A percentile compares a stretch with the other conserved stretches of the same genome.
Evolutionary conservation across 805 yeast genomes (phyloP).

Genomic region (Candida railenensis): DNA sequence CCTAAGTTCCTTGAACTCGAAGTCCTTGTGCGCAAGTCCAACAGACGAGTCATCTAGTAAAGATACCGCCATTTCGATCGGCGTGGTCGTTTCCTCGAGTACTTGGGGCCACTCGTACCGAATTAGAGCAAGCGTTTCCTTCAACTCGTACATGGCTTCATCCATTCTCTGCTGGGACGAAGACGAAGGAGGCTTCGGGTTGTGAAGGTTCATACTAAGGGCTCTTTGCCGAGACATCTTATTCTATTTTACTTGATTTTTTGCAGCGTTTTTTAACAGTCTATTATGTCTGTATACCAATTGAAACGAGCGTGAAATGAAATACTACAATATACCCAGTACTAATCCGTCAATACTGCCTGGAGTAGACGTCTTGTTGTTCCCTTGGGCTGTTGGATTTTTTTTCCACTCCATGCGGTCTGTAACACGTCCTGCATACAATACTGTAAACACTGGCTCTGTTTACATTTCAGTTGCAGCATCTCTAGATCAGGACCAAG

Average conservation of each 20-base stretch:
- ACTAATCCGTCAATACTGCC: no score
- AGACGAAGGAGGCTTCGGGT: conserved; percentile 10
- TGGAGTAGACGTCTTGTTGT: no score
- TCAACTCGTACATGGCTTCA: conserved; percentile 33
- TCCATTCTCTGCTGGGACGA: conserved; percentile 12
- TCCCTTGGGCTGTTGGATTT: no score
- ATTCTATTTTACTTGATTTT: background rate
- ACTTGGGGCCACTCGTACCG: conserved; percentile 45
- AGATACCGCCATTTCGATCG: conserved; percentile 80
- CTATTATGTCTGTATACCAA: no score
- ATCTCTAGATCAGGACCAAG: background rate
- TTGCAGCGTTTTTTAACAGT: no score
- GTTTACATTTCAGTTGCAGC: background rate
- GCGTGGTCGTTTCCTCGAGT: conserved; percentile 54
- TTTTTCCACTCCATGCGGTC: background rate
- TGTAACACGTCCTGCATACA: background rate
- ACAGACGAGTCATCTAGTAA: conserved; percentile 84
- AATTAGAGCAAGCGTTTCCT: conserved; percentile 33
- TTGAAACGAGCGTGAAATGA: no score
- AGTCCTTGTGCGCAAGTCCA: conserved; percentile 76
- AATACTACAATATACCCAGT: no score
- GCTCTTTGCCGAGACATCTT: conserved; percentile 21
- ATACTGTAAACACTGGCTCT: no score
- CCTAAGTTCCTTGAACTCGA: conserved; percentile 65
- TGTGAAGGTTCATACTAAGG: conserved; percentile 21